Evolutionary conservation across 148 eudicot species (phyloP), one percentile per base, ranked within the genome.

Genomic region (Chenopodium berlandieri): DNA sequence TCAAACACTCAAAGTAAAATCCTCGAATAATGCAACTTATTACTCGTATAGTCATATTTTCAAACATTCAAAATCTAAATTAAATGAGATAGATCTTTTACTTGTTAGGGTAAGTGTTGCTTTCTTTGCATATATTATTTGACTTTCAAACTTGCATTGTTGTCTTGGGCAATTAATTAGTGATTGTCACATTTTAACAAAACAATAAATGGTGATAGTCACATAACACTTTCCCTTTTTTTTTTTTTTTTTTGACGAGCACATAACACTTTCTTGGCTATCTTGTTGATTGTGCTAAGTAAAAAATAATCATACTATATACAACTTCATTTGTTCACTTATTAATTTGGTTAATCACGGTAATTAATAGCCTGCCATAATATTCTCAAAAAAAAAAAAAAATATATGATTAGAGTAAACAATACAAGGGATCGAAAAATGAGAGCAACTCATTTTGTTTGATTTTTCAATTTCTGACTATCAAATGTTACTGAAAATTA

Each of bases 401-500:
- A 16, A 2, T 9, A 73, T 73, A 48, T 37, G 40, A 48, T 37
- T 8, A 64, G 19, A 68, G 5, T 9, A 65, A 37, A 66, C 17
- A 19, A 27, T 8, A 25, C 0, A 47, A 27, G 73, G 25, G 27
- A 14, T 10, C 68, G 58, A 37, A n/a, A 67, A 67, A 78, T 74
- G 4, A 50, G n/a, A 50, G 52, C 34, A 50, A 65, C 60, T 48
- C 54, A 52, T 58, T 67, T 62, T 54, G 7, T 22, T 76, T 56
- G 7, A 75, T 75, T 67, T 80, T 79, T 25, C 20, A 2, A 68
- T 82, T 76, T 44, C 16, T 69, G 65, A 40, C 34, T 74, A 74
- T 77, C 60, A 84, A 73, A 81, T 77, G 72, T 27, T 34, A 74
- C 71, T 64, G 79, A 78, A 82, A 67, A 81, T 85, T 85, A 78